These are phyloP conservation scores for Coprinopsis sp. DNA, from an alignment of 768 basidiomycete species.

Conservation along the genomic window DNA sequence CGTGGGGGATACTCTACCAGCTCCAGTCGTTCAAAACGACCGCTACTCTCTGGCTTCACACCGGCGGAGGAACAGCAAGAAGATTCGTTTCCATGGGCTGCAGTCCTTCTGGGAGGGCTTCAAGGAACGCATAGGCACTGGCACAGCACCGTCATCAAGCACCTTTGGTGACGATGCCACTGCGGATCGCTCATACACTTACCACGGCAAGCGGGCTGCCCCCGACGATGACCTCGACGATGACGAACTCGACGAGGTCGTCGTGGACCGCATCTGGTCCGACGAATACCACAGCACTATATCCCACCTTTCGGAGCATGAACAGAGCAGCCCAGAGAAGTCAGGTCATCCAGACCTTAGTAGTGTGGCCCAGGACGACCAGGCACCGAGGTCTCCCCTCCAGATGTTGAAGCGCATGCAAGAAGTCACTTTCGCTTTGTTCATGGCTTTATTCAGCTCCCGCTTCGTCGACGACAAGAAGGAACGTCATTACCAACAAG, in stretches of 20 bases:
- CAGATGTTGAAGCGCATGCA: slow-evolving; percentile 28
- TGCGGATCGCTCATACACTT: slow-evolving; percentile 32
- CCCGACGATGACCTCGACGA: slow-evolving; percentile 23
- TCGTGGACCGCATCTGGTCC: slow-evolving; percentile 70
- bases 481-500: slow-evolving; percentile 48
- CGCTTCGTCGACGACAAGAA: slow-evolving; percentile 54
- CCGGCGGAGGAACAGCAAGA: slow-evolving; percentile 29
- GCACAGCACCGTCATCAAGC: slow-evolving; percentile 51
- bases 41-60: not conserved
- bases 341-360: slow-evolving; percentile 33
- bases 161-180: slow-evolving; percentile 48
- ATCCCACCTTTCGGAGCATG: slow-evolving; percentile 50
- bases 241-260: slow-evolving; percentile 60
- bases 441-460: slow-evolving; percentile 55
- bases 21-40: slow-evolving; percentile 34
- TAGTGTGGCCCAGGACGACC: slow-evolving; percentile 19
- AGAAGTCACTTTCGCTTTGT: slow-evolving; percentile 48
- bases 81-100: slow-evolving; percentile 34
- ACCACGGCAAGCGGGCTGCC: slow-evolving; percentile 21
- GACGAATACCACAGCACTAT: slow-evolving; percentile 53
- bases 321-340: slow-evolving; percentile 39
- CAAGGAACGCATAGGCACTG: slow-evolving; percentile 50
- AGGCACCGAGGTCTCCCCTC: slow-evolving; percentile 16
- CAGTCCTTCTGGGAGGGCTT: slow-evolving; percentile 46
- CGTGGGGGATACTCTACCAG: slow-evolving; percentile 32